Evolutionary conservation across 2,329 filamentous ascomycete species (phyloP).

Genomic region (Epichloe brachyelytri): DNA sequence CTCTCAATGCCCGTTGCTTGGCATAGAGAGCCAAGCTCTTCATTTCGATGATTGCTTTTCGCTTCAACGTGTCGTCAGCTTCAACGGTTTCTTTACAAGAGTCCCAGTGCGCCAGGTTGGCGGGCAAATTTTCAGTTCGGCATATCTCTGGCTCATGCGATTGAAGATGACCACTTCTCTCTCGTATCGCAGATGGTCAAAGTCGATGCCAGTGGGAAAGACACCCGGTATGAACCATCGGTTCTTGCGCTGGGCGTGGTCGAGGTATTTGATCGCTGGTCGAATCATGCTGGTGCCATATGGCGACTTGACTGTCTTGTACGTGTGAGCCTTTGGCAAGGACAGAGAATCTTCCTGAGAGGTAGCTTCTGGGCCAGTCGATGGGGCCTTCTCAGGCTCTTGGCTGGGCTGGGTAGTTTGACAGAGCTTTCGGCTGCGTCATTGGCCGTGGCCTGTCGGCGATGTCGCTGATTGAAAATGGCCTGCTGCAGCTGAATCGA

Average conservation of each 20-base stretch:
- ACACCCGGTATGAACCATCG: slow-evolving; percentile 75
- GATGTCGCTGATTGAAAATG: slow-evolving; percentile 63
- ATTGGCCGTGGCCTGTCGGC: slow-evolving; percentile 41
- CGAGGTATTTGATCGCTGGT: slow-evolving; percentile 59
- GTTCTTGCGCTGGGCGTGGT: slow-evolving; percentile 64
- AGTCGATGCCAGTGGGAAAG: slow-evolving; percentile 78
- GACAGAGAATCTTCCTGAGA: slow-evolving; percentile 20
- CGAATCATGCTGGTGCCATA: slow-evolving; percentile 43
- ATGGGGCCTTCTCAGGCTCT: slow-evolving; percentile 22
- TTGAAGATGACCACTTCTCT: slow-evolving; percentile 84
- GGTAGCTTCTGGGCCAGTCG: slow-evolving; percentile 23
- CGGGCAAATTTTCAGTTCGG: slow-evolving; percentile 74
- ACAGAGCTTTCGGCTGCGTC: slow-evolving; percentile 29
- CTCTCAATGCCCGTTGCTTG: slow-evolving; percentile 75
- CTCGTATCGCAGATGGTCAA: slow-evolving; percentile 74
- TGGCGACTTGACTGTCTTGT: slow-evolving; percentile 65
- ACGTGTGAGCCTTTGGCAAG: slow-evolving; percentile 35
- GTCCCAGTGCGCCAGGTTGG: slow-evolving; percentile 81
- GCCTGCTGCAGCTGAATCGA: slow-evolving; percentile 68
- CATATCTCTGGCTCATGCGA: slow-evolving; percentile 71
- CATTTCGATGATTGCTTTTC: slow-evolving; percentile 88
- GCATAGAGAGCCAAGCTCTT: slow-evolving; percentile 81
- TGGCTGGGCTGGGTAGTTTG: slow-evolving; percentile 17
- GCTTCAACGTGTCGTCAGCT: slow-evolving; percentile 70
- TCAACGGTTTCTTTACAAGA: slow-evolving; percentile 53